Percentiles rank a stretch among this genome's conserved stretches.
Evolutionary conservation across 108 stramenopile species (phyloP).

Genomic region (Fragilariopsis cylindrus): DNA sequence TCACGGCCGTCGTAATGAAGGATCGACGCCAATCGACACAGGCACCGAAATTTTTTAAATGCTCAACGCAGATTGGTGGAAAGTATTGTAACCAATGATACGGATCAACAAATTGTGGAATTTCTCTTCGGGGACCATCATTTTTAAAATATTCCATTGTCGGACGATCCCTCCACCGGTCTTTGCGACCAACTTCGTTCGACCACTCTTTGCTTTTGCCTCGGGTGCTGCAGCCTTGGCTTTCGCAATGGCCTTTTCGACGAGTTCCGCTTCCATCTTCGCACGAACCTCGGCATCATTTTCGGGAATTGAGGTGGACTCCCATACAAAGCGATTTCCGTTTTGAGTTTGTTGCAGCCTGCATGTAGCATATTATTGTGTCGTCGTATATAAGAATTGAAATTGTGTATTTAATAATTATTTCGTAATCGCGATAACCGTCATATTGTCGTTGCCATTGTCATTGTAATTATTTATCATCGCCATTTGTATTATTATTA

Average conservation of each 20-base stretch:
- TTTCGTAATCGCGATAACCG: neutral
- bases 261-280: slow-evolving; percentile 82
- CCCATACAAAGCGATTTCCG: slow-evolving; percentile 88
- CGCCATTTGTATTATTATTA: neutral
- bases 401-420: too few species aligned
- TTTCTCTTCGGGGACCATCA: slow-evolving; percentile 83
- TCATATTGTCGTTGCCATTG: too few species aligned
- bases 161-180: slow-evolving; percentile 90
- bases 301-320: slow-evolving; percentile 90
- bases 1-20: slow-evolving; percentile 97
- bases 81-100: slow-evolving; percentile 95
- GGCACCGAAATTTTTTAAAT: slow-evolving; percentile 89
- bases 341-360: slow-evolving; percentile 98
- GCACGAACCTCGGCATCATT: slow-evolving; percentile 85
- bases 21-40: slow-evolving; percentile 96
- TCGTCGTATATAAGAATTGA: neutral
- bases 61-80: slow-evolving; percentile 91
- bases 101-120: slow-evolving; percentile 91
- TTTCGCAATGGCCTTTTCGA: slow-evolving; percentile 58
- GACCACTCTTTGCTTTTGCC: slow-evolving; percentile 87
- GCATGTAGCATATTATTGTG: neutral
- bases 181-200: slow-evolving; percentile 90
- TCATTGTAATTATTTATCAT: neutral
- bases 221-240: slow-evolving; percentile 46
- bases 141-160: slow-evolving; percentile 94